These are phyloP conservation scores for Rhizopogon sp. DNA, from an alignment of 768 basidiomycete genomes.

Conservation along the genomic window DNA sequence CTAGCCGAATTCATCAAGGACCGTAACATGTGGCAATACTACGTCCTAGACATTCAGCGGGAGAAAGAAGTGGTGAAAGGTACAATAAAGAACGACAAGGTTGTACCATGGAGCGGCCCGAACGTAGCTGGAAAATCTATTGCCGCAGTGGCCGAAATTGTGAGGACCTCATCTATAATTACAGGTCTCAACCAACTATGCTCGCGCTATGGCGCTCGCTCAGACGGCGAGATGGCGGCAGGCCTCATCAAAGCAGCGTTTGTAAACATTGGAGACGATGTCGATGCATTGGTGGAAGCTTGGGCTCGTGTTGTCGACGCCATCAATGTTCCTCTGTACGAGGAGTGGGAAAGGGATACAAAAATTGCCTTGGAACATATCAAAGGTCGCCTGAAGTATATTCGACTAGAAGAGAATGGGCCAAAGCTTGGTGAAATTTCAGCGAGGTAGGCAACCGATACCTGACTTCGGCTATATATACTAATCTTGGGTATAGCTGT, in stretches of 20 bases:
- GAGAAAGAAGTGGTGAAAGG: slow-evolving; percentile 53
- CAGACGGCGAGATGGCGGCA: slow-evolving; percentile 63
- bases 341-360: slow-evolving; percentile 83
- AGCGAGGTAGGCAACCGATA: slow-evolving; percentile 20
- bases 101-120: slow-evolving; percentile 57
- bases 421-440: slow-evolving; percentile 81
- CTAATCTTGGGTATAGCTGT: slow-evolving; percentile 38
- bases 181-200: slow-evolving; percentile 54
- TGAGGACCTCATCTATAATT: slow-evolving; percentile 51
- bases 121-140: slow-evolving; percentile 53
- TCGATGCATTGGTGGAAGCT: slow-evolving; percentile 54
- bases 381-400: slow-evolving; percentile 73
- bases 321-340: slow-evolving; percentile 84
- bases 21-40: slow-evolving; percentile 89
- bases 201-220: slow-evolving; percentile 61
- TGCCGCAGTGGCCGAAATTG: slow-evolving; percentile 60
- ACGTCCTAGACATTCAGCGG: slow-evolving; percentile 70
- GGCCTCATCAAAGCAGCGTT: slow-evolving; percentile 72
- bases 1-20: slow-evolving; percentile 57
- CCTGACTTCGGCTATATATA: background rate
- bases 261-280: slow-evolving; percentile 37
- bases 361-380: slow-evolving; percentile 69
- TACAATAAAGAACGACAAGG: slow-evolving; percentile 26
- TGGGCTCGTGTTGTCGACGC: slow-evolving; percentile 82
- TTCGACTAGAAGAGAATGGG: slow-evolving; percentile 75